These are phyloP conservation scores for Simplicillium aogashimaense DNA, from an alignment of 2,329 filamentous ascomycete genomes.

Conservation along the genomic window DNA sequence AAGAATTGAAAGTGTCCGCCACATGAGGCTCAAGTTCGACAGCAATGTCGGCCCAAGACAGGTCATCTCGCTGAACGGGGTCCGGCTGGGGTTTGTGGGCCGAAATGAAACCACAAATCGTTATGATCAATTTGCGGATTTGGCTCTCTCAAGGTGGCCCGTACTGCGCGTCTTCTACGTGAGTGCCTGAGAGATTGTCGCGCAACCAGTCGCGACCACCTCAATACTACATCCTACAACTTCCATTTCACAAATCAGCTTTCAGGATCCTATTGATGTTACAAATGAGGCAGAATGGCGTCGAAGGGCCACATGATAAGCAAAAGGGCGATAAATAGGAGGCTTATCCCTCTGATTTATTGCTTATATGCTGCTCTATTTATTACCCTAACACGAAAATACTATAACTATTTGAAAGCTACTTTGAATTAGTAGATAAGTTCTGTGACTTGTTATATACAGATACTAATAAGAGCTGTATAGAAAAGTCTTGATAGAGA, in stretches of 20 bases:
- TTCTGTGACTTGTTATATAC: too few species aligned
- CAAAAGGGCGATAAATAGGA: neutral
- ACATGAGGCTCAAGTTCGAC: neutral
- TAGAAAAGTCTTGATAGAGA: too few species aligned
- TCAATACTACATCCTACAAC: neutral
- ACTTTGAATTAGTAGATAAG: neutral
- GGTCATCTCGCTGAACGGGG: too few species aligned
- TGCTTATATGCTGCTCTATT: neutral
- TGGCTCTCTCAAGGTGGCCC: neutral
- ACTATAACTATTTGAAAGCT: neutral
- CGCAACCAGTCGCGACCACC: neutral
- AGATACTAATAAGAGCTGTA: too few species aligned
- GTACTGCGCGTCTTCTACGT: neutral
- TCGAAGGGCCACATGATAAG: neutral
- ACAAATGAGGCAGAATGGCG: neutral
- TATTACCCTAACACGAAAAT: neutral
- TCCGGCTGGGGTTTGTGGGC: too few species aligned
- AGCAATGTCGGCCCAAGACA: too few species aligned
- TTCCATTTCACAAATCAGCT: neutral
- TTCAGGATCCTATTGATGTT: neutral
- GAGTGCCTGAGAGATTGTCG: neutral
- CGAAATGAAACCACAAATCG: too few species aligned
- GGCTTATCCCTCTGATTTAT: neutral
- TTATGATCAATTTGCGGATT: neutral
- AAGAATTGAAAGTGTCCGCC: neutral